These are phyloP conservation scores for Lasiodiplodia hormozganensis DNA, from an alignment of 2,329 filamentous ascomycete species.

Conservation along the genomic window DNA sequence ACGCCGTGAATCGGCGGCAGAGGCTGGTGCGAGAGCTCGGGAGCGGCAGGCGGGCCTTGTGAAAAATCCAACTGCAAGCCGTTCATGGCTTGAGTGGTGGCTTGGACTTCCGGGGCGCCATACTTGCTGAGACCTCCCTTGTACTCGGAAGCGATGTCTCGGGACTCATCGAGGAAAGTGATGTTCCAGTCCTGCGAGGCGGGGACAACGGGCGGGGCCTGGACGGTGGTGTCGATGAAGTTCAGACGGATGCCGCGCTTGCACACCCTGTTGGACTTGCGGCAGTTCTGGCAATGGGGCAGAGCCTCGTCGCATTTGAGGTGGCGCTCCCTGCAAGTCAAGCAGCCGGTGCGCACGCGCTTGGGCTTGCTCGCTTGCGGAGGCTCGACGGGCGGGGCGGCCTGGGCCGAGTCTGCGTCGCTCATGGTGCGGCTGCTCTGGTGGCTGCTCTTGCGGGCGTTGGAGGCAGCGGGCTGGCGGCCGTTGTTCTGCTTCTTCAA, in stretches of 20 bases:
- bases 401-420: slow-evolving; percentile 30
- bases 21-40: slow-evolving; percentile 52
- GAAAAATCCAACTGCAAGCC: slow-evolving; percentile 42
- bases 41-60: slow-evolving; percentile 36
- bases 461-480: not conserved
- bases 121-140: slow-evolving; percentile 79
- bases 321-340: slow-evolving; percentile 89
- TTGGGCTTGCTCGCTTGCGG: slow-evolving; percentile 68
- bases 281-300: slow-evolving; percentile 76
- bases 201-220: slow-evolving; percentile 69
- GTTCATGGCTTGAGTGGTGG: slow-evolving; percentile 34
- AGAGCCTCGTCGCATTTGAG: slow-evolving; percentile 86
- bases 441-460: slow-evolving; percentile 21
- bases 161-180: slow-evolving; percentile 85
- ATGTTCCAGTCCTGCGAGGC: slow-evolving; percentile 73
- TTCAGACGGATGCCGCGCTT: slow-evolving; percentile 87
- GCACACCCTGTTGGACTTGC: slow-evolving; percentile 84
- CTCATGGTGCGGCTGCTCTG: slow-evolving; percentile 31
- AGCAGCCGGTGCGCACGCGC: slow-evolving; percentile 85
- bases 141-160: slow-evolving; percentile 90
- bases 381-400: slow-evolving; percentile 31
- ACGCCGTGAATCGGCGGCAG: slow-evolving; percentile 61
- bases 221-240: slow-evolving; percentile 84
- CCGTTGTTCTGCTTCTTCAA: slow-evolving; percentile 25
- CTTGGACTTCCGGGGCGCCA: slow-evolving; percentile 54